Evolutionary conservation across 805 yeast species (phyloP), one percentile per base, ranked within the genome.

Genomic region (Kregervanrija fluxuum): DNA sequence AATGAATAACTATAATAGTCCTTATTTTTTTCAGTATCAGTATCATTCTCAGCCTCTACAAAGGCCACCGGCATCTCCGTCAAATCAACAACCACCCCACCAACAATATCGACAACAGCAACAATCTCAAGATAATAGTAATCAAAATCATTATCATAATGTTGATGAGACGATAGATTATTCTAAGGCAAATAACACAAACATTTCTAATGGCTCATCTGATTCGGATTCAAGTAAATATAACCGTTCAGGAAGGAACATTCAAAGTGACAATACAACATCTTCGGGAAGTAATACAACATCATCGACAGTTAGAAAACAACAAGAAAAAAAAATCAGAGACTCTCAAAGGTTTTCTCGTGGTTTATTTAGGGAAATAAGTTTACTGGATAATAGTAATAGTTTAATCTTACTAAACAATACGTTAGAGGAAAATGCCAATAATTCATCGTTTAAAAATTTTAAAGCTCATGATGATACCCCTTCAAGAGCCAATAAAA

Each of bases 11-110:
- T 38, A 35, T 11, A 46, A 38, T 22, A 22, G 28, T 22, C 48
- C 48, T 11, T 46, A 46, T 30, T 46, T 46, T 35, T 46, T 42
- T 40, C 48, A 46, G 37, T 46, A 42, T 33, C 32, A 39, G 17
- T 8, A 33, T 8, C 33, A 38, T 22, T 32, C 11, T 16, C 47
- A 44, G 16, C 47, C 47, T 8, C 14, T n/a, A 10, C 47, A 44
- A 28, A 5, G 14, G 17, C 41, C 37, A 28, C 45, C 48, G 9
- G 17, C 16, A 9, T 9, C 32, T 4, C 39, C 44, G 11, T 8
- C 13, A 22, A 22, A 22, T 6, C 28, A 22, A 22, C 6, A 22
- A 22, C 28, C 28, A 6, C 28, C 28, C 6, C 28, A 22, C 6
- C 28, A 35, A 8, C 38, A 14, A 6, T 14, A 35, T 15, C 16